Conservation (phyloP, 306 rosid genomes). For the Luffa aegyptiaca region DNA sequence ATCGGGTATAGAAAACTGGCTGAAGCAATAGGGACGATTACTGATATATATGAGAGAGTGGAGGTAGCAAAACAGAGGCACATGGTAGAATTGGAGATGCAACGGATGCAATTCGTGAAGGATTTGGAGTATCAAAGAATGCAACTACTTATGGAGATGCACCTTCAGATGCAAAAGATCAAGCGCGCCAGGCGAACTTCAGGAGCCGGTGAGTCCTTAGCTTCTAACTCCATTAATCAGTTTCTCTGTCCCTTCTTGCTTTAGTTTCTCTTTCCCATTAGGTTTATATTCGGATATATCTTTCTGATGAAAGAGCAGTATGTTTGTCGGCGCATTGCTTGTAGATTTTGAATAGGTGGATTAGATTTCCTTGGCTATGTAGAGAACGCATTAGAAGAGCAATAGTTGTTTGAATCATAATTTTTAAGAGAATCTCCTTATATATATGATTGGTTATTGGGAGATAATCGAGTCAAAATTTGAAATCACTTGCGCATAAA, state of each 20-base stretch:
- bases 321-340: background rate
- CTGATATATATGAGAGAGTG: conserved; percentile 52
- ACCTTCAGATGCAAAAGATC: conserved; percentile 38
- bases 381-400: background rate
- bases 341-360: background rate
- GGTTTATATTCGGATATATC: background rate
- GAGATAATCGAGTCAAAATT: background rate
- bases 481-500: background rate
- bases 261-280: background rate
- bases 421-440: background rate
- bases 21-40: conserved; percentile 39
- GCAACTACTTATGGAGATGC: conserved; percentile 53
- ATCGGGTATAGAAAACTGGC: conserved; percentile 37
- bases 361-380: background rate
- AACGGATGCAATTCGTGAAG: conserved; percentile 56
- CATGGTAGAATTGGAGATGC: conserved; percentile 61
- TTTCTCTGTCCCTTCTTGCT: background rate
- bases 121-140: conserved; percentile 62
- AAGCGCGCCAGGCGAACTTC: conserved; percentile 38
- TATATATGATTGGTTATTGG: background rate
- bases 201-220: conserved; percentile 22
- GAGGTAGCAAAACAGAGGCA: conserved; percentile 46
- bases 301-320: background rate
- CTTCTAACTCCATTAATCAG: background rate
- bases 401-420: background rate